Evolutionary conservation across 225 moss, liverwort and hornwort genomes (phyloP).

Genomic region (Polytrichum formosum): DNA sequence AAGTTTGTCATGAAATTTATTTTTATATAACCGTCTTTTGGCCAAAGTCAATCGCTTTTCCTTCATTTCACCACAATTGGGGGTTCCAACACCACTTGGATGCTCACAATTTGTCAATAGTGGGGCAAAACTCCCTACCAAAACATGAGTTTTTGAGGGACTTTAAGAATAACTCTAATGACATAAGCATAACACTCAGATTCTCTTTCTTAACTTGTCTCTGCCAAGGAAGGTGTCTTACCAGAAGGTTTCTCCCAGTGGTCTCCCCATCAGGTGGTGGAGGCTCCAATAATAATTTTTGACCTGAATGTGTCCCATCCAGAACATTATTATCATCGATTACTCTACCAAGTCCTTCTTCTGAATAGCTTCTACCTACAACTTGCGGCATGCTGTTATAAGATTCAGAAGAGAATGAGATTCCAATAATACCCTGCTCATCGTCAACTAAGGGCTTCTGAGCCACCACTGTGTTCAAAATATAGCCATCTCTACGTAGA

Average conservation of each 20-base stretch:
- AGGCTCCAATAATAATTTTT: background rate
- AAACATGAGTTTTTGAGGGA: too few relatives aligned
- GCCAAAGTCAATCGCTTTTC: too few relatives aligned
- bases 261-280: conserved; percentile 17
- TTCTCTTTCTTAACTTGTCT: background rate
- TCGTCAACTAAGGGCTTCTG: conserved; percentile 64
- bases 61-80: too few relatives aligned
- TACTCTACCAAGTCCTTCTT: conserved; percentile 38
- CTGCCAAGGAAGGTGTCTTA: conserved; percentile 1
- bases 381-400: conserved; percentile 22
- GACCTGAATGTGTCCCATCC: conserved; percentile 9
- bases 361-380: conserved; percentile 23
- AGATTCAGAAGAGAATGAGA: conserved; percentile 51
- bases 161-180: too few relatives aligned
- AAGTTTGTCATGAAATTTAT: too few relatives aligned
- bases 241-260: conserved; percentile 45
- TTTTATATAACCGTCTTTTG: too few relatives aligned
- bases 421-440: conserved; percentile 52
- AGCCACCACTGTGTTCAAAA: conserved; percentile 53
- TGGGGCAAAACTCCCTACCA: too few relatives aligned
- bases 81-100: too few relatives aligned
- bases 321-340: conserved; percentile 29
- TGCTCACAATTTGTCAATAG: too few relatives aligned
- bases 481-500: conserved; percentile 67
- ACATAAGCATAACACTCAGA: too few relatives aligned